Conservation (phyloP, 306 rosid genomes). For the Dryas octopetala region DNA sequence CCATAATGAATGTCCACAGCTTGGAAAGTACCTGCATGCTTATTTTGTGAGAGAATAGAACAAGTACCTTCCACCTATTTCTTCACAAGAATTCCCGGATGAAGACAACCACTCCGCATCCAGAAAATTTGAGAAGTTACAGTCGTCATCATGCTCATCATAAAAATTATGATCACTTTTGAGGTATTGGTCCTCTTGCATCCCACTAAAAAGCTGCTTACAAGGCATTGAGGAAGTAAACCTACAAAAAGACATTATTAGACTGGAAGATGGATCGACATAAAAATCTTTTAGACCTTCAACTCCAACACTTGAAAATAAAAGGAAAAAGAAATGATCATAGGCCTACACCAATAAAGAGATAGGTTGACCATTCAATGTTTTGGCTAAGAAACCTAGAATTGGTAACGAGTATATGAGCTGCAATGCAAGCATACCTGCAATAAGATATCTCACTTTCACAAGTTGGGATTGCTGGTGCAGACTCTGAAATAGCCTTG, state of each 20-base stretch:
- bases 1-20: too few relatives aligned
- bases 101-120: conserved; percentile 83
- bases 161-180: conserved; percentile 51
- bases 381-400: conserved; percentile 1
- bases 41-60: neutral
- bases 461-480: conserved; percentile 48
- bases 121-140: conserved; percentile 69
- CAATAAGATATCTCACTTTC: conserved; percentile 53
- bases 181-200: conserved; percentile 47
- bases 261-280: neutral
- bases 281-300: neutral
- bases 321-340: neutral
- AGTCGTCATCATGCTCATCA: conserved; percentile 67
- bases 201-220: conserved; percentile 47
- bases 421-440: conserved; percentile 53
- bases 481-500: conserved; percentile 46
- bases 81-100: conserved; percentile 91
- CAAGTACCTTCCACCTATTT: conserved; percentile 63
- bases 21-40: neutral
- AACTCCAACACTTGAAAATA: neutral
- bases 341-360: neutral
- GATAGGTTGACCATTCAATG: neutral
- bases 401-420: conserved; percentile 16
- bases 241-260: conserved; percentile 20
- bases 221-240: conserved; percentile 39